These are phyloP conservation scores for Starmerella vaccinii DNA, from an alignment of 805 yeast species.

Conservation along the genomic window DNA sequence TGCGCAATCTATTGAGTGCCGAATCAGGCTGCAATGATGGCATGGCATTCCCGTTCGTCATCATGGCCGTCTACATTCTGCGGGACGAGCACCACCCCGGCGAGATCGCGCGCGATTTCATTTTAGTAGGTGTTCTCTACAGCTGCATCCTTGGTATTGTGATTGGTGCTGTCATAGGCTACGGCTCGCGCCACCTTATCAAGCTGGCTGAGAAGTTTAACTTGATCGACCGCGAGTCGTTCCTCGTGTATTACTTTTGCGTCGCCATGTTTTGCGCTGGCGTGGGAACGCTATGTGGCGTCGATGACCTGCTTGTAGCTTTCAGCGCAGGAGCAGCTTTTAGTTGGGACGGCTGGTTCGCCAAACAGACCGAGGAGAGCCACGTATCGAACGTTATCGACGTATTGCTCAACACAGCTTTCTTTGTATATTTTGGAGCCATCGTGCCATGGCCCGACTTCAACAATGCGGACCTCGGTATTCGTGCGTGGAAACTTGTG, in stretches of 20 bases:
- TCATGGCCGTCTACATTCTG: constrained; percentile 56
- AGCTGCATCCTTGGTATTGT: constrained; percentile 74
- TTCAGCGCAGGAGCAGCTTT: constrained; percentile 92
- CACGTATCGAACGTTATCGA: constrained; percentile 88
- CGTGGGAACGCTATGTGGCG: constrained; percentile 75
- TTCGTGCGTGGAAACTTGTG: constrained; percentile 69
- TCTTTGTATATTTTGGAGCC: constrained; percentile 83
- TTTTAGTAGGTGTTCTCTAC: constrained; percentile 62
- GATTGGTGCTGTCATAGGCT: constrained; percentile 66
- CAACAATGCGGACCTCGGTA: constrained; percentile 50
- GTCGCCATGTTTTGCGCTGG: constrained; percentile 81
- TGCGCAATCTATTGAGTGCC: constrained; percentile 70
- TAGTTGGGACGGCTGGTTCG: constrained; percentile 89
- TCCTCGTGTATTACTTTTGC: constrained; percentile 72
- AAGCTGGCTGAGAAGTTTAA: constrained; percentile 59
- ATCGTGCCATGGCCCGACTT: constrained; percentile 80
- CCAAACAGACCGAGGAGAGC: constrained; percentile 69
- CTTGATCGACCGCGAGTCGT: constrained; percentile 79
- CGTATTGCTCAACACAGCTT: constrained; percentile 67
- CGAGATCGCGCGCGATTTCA: constrained; percentile 70
- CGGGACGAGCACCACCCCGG: constrained; percentile 54
- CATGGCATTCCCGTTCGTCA: constrained; percentile 86
- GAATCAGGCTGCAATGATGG: constrained; percentile 92
- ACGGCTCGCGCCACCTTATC: constrained; percentile 55
- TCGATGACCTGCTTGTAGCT: constrained; percentile 77